Evolutionary conservation across 345 rosid genomes (phyloP).

Genomic region (Aquilaria sinensis): DNA sequence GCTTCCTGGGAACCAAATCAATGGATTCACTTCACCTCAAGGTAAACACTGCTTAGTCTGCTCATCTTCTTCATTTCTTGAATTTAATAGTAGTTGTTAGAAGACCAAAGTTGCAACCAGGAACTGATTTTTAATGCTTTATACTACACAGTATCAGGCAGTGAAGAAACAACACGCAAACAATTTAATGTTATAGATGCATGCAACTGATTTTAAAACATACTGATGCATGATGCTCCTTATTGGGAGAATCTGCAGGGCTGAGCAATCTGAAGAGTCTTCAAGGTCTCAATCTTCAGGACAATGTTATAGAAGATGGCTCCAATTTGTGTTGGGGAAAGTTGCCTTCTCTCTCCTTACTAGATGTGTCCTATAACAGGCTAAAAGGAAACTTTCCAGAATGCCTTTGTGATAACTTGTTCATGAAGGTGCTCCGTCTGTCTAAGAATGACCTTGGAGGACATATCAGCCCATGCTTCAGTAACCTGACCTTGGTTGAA

Average conservation of each 20-base stretch:
- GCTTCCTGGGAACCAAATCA: constrained; percentile 9
- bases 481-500: constrained; percentile 4
- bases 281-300: background rate
- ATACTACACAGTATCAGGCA: too few relatives aligned
- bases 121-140: too few relatives aligned
- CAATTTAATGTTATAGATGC: too few relatives aligned
- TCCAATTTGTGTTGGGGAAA: constrained; percentile 10
- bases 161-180: too few relatives aligned
- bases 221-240: background rate
- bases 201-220: background rate
- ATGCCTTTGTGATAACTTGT: background rate
- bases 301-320: background rate
- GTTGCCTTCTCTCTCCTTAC: background rate
- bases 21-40: constrained; percentile 13
- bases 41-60: background rate
- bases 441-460: background rate
- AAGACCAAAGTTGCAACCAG: too few relatives aligned
- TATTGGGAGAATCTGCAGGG: constrained; percentile 1
- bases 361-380: constrained; percentile 6
- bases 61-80: background rate
- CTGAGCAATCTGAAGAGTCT: background rate
- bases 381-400: constrained; percentile 2
- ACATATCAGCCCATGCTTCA: background rate
- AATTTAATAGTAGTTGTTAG: too few relatives aligned
- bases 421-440: background rate